Base-by-base conservation (phyloP, 2,329 filamentous ascomycete species). In the Pestalotiopsis sp. region DNA sequence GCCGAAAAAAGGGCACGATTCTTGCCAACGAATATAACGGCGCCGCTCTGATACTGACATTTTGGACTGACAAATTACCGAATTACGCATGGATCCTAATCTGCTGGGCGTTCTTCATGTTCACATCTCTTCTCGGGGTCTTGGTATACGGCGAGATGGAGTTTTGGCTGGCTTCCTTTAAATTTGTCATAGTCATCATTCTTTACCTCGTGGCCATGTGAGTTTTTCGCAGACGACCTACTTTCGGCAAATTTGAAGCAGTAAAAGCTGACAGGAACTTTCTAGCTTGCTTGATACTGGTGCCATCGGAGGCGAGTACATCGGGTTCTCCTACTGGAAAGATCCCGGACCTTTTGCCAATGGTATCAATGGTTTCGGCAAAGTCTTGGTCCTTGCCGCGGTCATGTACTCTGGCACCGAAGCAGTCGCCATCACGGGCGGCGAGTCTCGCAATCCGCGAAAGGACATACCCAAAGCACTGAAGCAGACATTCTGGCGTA, bases 11-110 rank as follows among this genome's bases (percentile, higher is more conserved):
- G 61, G 38, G 31, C 31, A 63, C 61, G 12, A 45, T 45, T 36
- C 61, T 63, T 36, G 31, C 31, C 61, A 56, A 59, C 57, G 57
- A 59, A 12, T 59, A 59, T 23, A 59, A 59, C 13, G 57, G 57
- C 23, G 57, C 57, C 31, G 57, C 57, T 17, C 17, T 65, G 11
- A 49, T 65, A 7, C 31, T 65, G 20, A 41, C n/a, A 4, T 83
- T 82, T 62, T 85, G 83, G 82, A 81, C 80, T 0, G 78, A 82
- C 38, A 77, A 77, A 1, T 77, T 84, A 1, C 83, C 83, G 62
- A 85, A 59, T 17, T 59, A 81, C 72, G 83, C 75, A 3, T 85
- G 83, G 82, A 81, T 84, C 25, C 69, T 85, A 9, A 80, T 85
- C 5, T 84, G 81, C 71, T 85, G 81, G 81, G 77, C 77, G 2